These are phyloP conservation scores for Monosporozyma aerobia DNA, from an alignment of 805 yeast genomes.

Conservation along the genomic window DNA sequence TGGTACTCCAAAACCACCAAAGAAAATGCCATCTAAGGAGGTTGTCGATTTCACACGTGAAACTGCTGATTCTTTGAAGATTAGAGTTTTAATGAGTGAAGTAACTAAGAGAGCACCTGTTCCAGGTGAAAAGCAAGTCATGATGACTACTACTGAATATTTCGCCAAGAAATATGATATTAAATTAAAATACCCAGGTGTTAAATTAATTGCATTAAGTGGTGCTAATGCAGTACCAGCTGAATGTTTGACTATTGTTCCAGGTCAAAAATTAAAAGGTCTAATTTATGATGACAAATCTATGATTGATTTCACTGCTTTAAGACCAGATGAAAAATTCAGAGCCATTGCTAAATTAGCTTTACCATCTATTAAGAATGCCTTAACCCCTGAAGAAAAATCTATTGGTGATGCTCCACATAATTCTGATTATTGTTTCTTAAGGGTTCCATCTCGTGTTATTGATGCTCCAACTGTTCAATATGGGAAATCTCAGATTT, in stretches of 20 bases:
- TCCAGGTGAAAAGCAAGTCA: constrained; percentile 8
- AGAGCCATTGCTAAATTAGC: constrained; percentile 12
- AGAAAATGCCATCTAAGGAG: constrained; percentile 11
- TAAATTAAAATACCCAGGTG: constrained; percentile 15
- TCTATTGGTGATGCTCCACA: constrained; percentile 5
- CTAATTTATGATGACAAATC: constrained; percentile 9
- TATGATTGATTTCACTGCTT: constrained; percentile 15
- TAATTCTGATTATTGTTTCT: constrained; percentile 8
- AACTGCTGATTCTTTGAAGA: constrained; percentile 13
- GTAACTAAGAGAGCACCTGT: constrained; percentile 5
- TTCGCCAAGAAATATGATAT: constrained; percentile 13
- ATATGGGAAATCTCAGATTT: constrained; percentile 7
- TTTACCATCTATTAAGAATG: constrained; percentile 12
- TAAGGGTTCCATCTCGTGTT: constrained; percentile 19
- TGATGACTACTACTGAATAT: constrained; percentile 10
- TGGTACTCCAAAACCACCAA: constrained; percentile 15
- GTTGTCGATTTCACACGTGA: constrained; percentile 16
- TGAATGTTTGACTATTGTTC: constrained; percentile 17
- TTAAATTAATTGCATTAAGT: constrained; percentile 13
- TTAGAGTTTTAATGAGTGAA: constrained; percentile 10
- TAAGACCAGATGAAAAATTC: constrained; percentile 17
- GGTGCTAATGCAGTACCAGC: constrained; percentile 15
- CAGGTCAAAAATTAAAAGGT: constrained; percentile 20
- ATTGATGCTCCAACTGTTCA: constrained; percentile 19
- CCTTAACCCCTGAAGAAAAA: constrained; percentile 7